Percentiles rank a stretch among this genome's conserved stretches.
phyloP scores from a whole-genome alignment of 1,284 basidiomycete genomes.

The Tylopilus sp. region DNA sequence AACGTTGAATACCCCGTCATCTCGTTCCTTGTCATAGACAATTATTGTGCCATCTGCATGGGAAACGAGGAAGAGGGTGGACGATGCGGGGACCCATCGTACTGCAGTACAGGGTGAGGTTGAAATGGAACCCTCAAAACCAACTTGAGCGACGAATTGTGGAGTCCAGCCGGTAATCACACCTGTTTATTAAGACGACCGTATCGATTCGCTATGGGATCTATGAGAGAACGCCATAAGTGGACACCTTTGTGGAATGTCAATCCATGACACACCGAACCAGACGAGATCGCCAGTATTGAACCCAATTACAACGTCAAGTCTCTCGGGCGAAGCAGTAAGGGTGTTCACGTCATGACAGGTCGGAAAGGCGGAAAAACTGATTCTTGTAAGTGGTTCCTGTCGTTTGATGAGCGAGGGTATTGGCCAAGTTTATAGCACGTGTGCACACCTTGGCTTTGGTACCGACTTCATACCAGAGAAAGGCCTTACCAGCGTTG shows the following conservation, averaged over 20 bases:
- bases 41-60: slow-evolving; percentile 87
- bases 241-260: not conserved
- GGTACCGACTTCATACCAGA: slow-evolving; percentile 77
- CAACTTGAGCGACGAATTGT: slow-evolving; percentile 22
- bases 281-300: slow-evolving; percentile 89
- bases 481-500: slow-evolving; percentile 72
- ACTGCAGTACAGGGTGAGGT: slow-evolving; percentile 49
- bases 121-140: slow-evolving; percentile 22
- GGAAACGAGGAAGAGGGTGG: slow-evolving; percentile 84
- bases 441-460: slow-evolving; percentile 63
- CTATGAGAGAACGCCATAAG: slow-evolving; percentile 35
- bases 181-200: slow-evolving; percentile 89
- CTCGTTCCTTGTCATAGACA: slow-evolving; percentile 84
- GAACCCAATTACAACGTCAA: slow-evolving; percentile 93
- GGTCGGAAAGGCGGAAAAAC: slow-evolving; percentile 82
- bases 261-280: slow-evolving; percentile 55
- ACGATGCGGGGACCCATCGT: slow-evolving; percentile 83
- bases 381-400: slow-evolving; percentile 84
- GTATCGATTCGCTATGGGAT: slow-evolving; percentile 82
- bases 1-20: slow-evolving; percentile 71
- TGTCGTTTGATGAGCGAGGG: slow-evolving; percentile 29
- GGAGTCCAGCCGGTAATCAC: slow-evolving; percentile 8
- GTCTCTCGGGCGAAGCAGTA: slow-evolving; percentile 70
- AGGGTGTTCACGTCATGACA: slow-evolving; percentile 83
- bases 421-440: slow-evolving; percentile 1